Evolutionary conservation across 192 early-diverging fungal species (phyloP).

Genomic region (Coemansia sp.): DNA sequence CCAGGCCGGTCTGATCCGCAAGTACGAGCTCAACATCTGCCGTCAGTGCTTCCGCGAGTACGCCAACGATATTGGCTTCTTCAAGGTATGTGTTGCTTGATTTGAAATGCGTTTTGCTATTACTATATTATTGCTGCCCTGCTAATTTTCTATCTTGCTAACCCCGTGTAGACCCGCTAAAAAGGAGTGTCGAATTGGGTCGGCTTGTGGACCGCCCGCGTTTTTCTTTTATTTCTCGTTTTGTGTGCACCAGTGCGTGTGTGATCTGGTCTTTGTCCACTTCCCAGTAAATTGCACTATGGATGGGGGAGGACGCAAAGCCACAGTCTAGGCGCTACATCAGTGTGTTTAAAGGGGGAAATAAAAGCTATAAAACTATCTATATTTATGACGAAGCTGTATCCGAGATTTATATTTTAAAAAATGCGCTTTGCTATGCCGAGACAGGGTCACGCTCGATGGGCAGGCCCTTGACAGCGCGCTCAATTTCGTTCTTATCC

Average conservation of each 20-base stretch:
- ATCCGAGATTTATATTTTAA: not conserved
- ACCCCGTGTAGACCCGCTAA: slow-evolving; percentile 31
- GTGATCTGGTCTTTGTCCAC: not conserved
- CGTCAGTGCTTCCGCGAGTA: slow-evolving; percentile 99
- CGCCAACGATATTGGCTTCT: slow-evolving; percentile 96
- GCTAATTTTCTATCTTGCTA: not conserved
- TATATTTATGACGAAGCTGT: not conserved
- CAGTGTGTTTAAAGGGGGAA: not conserved
- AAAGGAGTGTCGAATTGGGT: not conserved
- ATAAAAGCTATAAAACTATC: slow-evolving; percentile 1
- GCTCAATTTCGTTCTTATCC: slow-evolving; percentile 80
- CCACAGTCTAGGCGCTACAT: not conserved
- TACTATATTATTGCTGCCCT: not conserved
- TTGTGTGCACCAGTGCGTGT: not conserved
- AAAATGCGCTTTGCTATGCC: not conserved
- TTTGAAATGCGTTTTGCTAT: not conserved
- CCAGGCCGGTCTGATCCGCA: slow-evolving; percentile 99
- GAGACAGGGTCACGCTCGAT: slow-evolving; percentile 42
- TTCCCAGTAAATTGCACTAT: slow-evolving; percentile 5
- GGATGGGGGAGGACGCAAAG: not conserved
- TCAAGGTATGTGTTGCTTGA: slow-evolving; percentile 69
- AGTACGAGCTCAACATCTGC: slow-evolving; percentile 98
- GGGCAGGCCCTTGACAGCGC: slow-evolving; percentile 51
- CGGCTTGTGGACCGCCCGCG: slow-evolving; percentile 1
- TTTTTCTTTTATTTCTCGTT: slow-evolving; percentile 1